Base-by-base conservation (phyloP, 2,329 filamentous ascomycete species). In the Berkeleyomyces basicola region DNA sequence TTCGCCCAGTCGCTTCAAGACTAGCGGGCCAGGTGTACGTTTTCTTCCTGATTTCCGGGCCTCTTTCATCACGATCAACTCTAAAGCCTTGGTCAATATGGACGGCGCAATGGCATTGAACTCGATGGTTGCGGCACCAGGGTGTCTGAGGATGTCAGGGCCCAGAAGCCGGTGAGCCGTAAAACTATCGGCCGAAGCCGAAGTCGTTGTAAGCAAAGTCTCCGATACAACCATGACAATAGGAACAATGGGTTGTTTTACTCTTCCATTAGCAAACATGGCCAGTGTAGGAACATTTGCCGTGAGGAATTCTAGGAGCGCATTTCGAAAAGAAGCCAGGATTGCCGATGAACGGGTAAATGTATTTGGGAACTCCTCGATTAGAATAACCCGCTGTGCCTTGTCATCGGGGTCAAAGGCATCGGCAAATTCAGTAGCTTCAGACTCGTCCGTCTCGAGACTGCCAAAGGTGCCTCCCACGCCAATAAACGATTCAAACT, bases 41-140 rank as follows among this genome's bases (percentile, higher is more conserved):
- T 81, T 82, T 60, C 90, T 79, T 3, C 86, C 87, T 1, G 89
- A 95, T 67, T 84, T 83, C 14, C 85, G 79, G 0, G 90, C 86
- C 72, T 97, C 91, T 71, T 96, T 96, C 68, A 87, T 79, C 0
- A 97, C 82, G 1, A 96, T 79, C 1, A 88, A 72, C 62, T 93
- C 87, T 3, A 99, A 76, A 0, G 92, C 92, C 72, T 92, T 96
- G 10, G 83, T 79, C 69, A 99, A 81, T 49, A 92, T 82, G 0
- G 92, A 93, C 0, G 90, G 85, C 0, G 93, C 93, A 65, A 99
- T 86, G 10, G 87, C 82, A 69, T 99, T 99, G 74, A 97, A 99
- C 67, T 96, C 91, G 66, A 99, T 89, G 4, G 88, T 78, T 7
- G 82, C 83, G 1, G 90, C 84, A 11, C 85, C 85, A 0, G 88